These are phyloP conservation scores for Zasmidium citrigriseum DNA, from an alignment of 2,329 filamentous ascomycete genomes.

Conservation along the genomic window DNA sequence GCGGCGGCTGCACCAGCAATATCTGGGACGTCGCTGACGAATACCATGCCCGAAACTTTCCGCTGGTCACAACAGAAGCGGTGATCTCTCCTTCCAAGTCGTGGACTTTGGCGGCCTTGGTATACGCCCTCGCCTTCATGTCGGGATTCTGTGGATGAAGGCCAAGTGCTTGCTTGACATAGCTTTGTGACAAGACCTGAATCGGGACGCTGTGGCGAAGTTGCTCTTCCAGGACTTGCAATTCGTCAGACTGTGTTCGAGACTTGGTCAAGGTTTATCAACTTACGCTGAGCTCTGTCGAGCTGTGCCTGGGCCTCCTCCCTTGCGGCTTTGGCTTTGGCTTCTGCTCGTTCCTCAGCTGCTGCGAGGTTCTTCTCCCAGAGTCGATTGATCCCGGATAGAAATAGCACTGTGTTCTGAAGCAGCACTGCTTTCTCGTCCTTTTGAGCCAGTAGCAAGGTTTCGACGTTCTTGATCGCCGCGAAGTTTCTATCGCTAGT, in stretches of 20 bases:
- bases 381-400: background rate
- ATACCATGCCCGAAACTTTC: too few species aligned
- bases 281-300: background rate
- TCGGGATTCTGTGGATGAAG: too few species aligned
- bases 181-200: too few species aligned
- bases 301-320: background rate
- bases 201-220: too few species aligned
- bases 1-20: background rate
- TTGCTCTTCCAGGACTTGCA: too few species aligned
- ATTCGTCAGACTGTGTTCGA: too few species aligned
- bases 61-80: too few species aligned
- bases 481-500: background rate
- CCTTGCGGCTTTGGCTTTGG: background rate
- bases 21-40: background rate
- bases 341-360: background rate
- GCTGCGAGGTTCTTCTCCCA: background rate
- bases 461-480: background rate
- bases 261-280: too few species aligned
- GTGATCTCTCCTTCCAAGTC: too few species aligned
- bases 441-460: background rate
- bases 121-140: too few species aligned
- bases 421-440: background rate
- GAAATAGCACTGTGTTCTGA: background rate
- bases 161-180: too few species aligned
- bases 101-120: too few species aligned